Percentiles rank a stretch among this genome's conserved stretches.
Evolutionary conservation across 352 stramenopile genomes (phyloP).

Genomic region (Pythium monospermum): DNA sequence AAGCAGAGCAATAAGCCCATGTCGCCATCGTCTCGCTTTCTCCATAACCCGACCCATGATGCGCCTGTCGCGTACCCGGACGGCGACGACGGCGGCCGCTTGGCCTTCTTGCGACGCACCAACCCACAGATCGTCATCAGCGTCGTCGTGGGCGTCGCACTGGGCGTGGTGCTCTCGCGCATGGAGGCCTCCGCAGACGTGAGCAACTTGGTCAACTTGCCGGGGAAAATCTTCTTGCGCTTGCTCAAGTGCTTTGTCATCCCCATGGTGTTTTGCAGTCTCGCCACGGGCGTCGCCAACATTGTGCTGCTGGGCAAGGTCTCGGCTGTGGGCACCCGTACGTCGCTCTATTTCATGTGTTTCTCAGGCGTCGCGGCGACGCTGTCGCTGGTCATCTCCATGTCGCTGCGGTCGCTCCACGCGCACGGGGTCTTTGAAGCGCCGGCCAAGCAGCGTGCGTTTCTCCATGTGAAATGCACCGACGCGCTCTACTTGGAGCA

Average conservation of each 20-base stretch:
- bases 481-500: conserved; percentile 33
- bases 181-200: conserved; percentile 17
- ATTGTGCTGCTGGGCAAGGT: conserved; percentile 67
- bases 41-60: conserved; percentile 3
- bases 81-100: conserved; percentile 11
- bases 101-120: conserved; percentile 17
- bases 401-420: conserved; percentile 38
- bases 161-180: conserved; percentile 23
- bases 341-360: conserved; percentile 40
- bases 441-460: conserved; percentile 16
- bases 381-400: conserved; percentile 37
- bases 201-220: conserved; percentile 22
- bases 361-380: conserved; percentile 31
- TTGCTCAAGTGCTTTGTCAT: conserved; percentile 35
- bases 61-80: conserved; percentile 16
- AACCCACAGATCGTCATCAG: conserved; percentile 30
- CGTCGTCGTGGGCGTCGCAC: conserved; percentile 19
- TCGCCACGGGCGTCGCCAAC: conserved; percentile 53
- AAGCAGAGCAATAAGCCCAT: conserved; percentile 17
- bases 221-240: conserved; percentile 28
- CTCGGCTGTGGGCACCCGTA: conserved; percentile 46
- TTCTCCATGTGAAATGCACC: conserved; percentile 36
- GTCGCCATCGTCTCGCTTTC: conserved; percentile 3
- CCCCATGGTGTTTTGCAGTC: conserved; percentile 64
- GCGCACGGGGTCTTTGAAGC: conserved; percentile 3